Conservation (phyloP, 495 filamentous ascomycete species). For the Niebla homalea region DNA sequence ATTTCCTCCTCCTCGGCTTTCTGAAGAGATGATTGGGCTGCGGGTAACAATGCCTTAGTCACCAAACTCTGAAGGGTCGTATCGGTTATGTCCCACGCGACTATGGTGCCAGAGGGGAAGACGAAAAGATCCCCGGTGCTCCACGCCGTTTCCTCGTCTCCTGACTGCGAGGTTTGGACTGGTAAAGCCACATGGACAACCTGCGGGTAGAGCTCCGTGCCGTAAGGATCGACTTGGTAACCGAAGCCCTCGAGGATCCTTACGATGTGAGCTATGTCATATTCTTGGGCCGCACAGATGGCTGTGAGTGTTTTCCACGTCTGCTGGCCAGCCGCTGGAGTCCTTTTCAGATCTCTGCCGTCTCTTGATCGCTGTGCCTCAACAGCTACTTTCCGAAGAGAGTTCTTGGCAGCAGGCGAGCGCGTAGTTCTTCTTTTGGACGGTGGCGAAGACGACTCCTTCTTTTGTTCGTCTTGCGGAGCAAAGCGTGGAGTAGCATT, state of each 20-base stretch:
- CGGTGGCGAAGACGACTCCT: slow-evolving; percentile 20
- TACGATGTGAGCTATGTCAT: slow-evolving; percentile 60
- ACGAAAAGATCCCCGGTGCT: slow-evolving; percentile 83
- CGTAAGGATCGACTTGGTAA: slow-evolving; percentile 48
- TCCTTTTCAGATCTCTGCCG: slow-evolving; percentile 25
- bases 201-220: slow-evolving; percentile 50
- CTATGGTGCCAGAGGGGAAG: slow-evolving; percentile 94
- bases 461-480: slow-evolving; percentile 18
- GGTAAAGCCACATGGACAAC: slow-evolving; percentile 51
- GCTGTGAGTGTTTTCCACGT: slow-evolving; percentile 42
- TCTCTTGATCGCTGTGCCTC: slow-evolving; percentile 47
- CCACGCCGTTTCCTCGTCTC: slow-evolving; percentile 42
- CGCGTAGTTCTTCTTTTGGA: slow-evolving; percentile 33
- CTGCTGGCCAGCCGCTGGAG: background rate
- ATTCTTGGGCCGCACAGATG: slow-evolving; percentile 75
- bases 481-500: slow-evolving; percentile 28
- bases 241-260: slow-evolving; percentile 59
- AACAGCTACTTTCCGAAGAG: slow-evolving; percentile 43
- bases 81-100: slow-evolving; percentile 73
- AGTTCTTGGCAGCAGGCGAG: slow-evolving; percentile 38
- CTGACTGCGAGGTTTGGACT: slow-evolving; percentile 44
- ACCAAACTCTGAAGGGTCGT: slow-evolving; percentile 60
- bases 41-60: slow-evolving; percentile 54
- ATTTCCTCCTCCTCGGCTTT: slow-evolving; percentile 77
- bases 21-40: slow-evolving; percentile 61